Base-by-base conservation (phyloP, 2,329 filamentous ascomycete species). In the Diaporthe ilicicola region DNA sequence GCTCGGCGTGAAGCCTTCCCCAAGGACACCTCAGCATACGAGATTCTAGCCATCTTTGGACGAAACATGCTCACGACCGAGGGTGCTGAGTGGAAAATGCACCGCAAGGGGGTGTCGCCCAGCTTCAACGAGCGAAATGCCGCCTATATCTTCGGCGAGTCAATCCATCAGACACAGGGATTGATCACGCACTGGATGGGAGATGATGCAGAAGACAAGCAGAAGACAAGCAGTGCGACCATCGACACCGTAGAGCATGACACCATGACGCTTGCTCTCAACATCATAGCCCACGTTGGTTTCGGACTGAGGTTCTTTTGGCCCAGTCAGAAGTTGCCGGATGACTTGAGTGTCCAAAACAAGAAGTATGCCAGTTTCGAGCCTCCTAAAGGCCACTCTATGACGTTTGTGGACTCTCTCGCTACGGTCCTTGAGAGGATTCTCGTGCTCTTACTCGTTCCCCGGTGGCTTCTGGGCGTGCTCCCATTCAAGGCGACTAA, bases 101-200 rank as follows among this genome's bases (percentile, higher is more conserved):
- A 95, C 78, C 88, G 93, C 73, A 94, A 92, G 80, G 87, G 91
- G 53, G 92, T 90, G 0, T 88, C 90, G 34, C 89, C 92, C 0
- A 89, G 89, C 4, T 95, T 95, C 80, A 93, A 91, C 70, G 93
- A 95, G 82, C 90, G 87, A 81, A 95, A 94, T 79, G 91, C 93
- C 70, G 83, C 85, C 27, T 78, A 91, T 42, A 90, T 92, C 8
- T 93, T 90, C 80, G 81, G 80, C 50, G 90, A 92, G 79, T 85
- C 87, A 24, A 81, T 91, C 69, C 81, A 84, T 70, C 92, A 95
- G 81, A 88, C 91, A 0, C 82, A 87, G 72, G 85, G 86, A 15
- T 87, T 93, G 87, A 76, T 93, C 37, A 78, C 81, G 44, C 83
- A 85, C 59, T 93, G 91, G 90, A 81, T 87, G 6, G 70, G 39